phyloP scores from a whole-genome alignment of 2,329 filamentous ascomycete species.

The Pyrenophora graminea region DNA sequence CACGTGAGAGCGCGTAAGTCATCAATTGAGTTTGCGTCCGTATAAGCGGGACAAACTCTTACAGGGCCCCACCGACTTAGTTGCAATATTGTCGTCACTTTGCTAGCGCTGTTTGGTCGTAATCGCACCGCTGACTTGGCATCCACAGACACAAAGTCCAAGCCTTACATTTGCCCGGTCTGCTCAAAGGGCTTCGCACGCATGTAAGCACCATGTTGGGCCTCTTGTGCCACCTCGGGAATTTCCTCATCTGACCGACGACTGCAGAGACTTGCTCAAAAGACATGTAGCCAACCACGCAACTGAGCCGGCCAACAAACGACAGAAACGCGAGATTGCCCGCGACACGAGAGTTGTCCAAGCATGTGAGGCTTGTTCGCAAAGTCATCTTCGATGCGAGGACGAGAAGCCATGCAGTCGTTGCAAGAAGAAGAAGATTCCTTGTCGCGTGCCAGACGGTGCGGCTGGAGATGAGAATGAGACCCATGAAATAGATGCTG shows the following conservation, averaged over 20 bases:
- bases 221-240: not conserved
- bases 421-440: conserved; percentile 55
- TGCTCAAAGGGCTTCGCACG: conserved; percentile 55
- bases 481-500: conserved; percentile 28
- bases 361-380: conserved; percentile 58
- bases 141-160: conserved; percentile 46
- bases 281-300: conserved; percentile 54
- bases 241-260: conserved; percentile 4
- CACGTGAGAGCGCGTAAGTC: conserved; percentile 57
- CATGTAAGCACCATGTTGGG: conserved; percentile 38
- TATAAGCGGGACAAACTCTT: not conserved
- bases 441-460: conserved; percentile 43
- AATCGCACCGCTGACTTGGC: conserved; percentile 14
- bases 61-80: no score
- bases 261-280: conserved; percentile 54
- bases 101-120: not conserved
- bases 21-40: not conserved
- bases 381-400: conserved; percentile 58
- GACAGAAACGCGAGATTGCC: conserved; percentile 30
- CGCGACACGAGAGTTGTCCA: conserved; percentile 44
- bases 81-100: not conserved
- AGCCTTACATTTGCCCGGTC: conserved; percentile 52
- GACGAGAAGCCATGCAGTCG: conserved; percentile 59
- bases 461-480: conserved; percentile 19
- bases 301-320: conserved; percentile 40